Conservation (phyloP, 345 rosid species). For the Fremontodendron californicum region DNA sequence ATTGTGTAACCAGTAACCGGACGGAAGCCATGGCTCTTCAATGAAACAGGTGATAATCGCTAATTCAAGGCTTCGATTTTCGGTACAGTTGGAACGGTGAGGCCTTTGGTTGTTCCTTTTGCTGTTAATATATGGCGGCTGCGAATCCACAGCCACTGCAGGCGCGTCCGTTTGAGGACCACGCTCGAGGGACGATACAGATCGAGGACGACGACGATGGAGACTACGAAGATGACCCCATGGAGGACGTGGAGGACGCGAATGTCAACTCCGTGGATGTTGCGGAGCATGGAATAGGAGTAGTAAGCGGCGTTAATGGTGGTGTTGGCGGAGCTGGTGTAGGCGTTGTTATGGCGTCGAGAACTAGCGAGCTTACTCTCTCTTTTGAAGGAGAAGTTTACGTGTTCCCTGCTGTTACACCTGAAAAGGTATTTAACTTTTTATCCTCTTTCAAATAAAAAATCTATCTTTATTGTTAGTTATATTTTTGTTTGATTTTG, state of each 20-base stretch:
- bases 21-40: conserved; percentile 16
- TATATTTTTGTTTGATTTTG: not conserved
- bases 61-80: conserved; percentile 12
- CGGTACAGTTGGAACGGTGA: not conserved
- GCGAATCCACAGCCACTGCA: conserved; percentile 55
- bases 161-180: conserved; percentile 41
- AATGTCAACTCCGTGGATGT: conserved; percentile 37
- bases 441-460: not conserved
- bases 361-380: conserved; percentile 66
- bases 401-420: conserved; percentile 66
- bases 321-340: conserved; percentile 19
- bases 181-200: conserved; percentile 29
- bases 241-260: conserved; percentile 44
- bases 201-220: conserved; percentile 47
- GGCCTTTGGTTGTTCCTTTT: conserved; percentile 10
- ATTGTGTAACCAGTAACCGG: not conserved
- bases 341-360: conserved; percentile 37
- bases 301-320: not conserved
- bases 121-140: conserved; percentile 36
- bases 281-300: conserved; percentile 30
- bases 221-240: conserved; percentile 39
- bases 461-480: not conserved
- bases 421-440: conserved; percentile 42
- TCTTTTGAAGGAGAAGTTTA: conserved; percentile 77
- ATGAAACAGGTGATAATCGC: conserved; percentile 29